phyloP scores from a whole-genome alignment of 2,329 filamentous ascomycete species.

The Fusarium tuaranense region DNA sequence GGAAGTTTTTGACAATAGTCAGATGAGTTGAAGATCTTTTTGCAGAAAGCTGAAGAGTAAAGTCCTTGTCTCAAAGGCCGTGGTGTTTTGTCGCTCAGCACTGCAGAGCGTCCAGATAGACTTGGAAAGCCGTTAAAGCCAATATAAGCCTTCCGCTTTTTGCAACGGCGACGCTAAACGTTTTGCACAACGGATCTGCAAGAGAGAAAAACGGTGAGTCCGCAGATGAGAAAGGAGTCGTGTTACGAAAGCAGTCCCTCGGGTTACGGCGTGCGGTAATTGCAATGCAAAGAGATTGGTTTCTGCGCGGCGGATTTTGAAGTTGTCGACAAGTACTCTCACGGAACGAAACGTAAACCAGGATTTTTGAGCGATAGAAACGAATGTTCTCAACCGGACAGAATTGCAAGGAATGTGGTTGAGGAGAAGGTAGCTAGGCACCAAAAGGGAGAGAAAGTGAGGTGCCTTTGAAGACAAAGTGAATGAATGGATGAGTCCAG shows the following conservation, averaged over 20 bases:
- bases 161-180: constrained; percentile 25
- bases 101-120: constrained; percentile 20
- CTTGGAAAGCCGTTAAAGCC: constrained; percentile 27
- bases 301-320: neutral
- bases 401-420: constrained; percentile 37
- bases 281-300: constrained; percentile 16
- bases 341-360: constrained; percentile 3
- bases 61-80: constrained; percentile 2
- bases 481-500: constrained; percentile 34
- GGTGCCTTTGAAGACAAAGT: constrained; percentile 16
- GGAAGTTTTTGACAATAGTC: constrained; percentile 12
- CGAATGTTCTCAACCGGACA: constrained; percentile 37
- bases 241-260: constrained; percentile 26
- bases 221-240: constrained; percentile 3
- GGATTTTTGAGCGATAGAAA: constrained; percentile 24
- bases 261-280: constrained; percentile 14
- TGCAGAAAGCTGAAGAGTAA: constrained; percentile 6
- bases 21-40: constrained; percentile 25
- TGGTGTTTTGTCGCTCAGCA: constrained; percentile 14
- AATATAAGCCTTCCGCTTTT: constrained; percentile 15
- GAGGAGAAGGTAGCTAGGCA: constrained; percentile 17
- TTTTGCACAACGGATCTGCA: constrained; percentile 18
- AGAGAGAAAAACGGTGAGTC: constrained; percentile 10
- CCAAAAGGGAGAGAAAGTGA: constrained; percentile 25
- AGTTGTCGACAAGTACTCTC: constrained; percentile 1